Base-by-base conservation (phyloP, 2,329 filamentous ascomycete genomes). In the Hypoxylon sp. region DNA sequence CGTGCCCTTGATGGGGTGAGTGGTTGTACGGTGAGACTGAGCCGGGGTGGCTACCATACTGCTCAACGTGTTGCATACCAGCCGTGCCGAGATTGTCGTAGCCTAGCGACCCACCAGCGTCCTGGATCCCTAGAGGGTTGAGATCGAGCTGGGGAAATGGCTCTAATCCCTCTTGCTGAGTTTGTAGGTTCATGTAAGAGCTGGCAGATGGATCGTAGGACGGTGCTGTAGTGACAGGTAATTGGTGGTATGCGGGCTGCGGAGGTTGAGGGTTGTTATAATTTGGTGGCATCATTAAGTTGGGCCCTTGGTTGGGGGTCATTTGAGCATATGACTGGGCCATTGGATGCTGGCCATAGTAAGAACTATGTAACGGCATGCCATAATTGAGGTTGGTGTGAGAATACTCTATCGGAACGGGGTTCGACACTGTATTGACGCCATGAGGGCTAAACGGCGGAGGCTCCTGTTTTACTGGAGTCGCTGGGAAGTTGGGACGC, bases 21-120 rank as follows among this genome's bases (percentile, higher is more conserved):
- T 77, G 79, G 2, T 73, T 71, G 63, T 78, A 83, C 0, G 81
- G 80, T 32, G 82, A 82, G 11, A 77, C 76, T 1, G 80, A 82
- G 5, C 81, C 80, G 8, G 66, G 62, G 33, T 78, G 78, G 16
- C 77, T 77, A 20, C 76, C 77, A 58, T 77, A 83, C 30, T 78
- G 79, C 18, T 78, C 72, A 14, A 73, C 69, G 22, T 71, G 70
- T 20, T 75, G 72, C 51, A 74, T 73, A 30, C 71, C 67, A 30
- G 74, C 72, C 49, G 77, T 73, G 24, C 76, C 69, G 55, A 78
- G 67, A 42, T 70, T 70, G 24, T 76, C 74, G 54, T 79, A 82
- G n/a, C 64, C 61, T 42, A 80, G 70, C 40, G 64, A 61, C 22
- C 69, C 71, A 3, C 61, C 57, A 7, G 75, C 45, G 46, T 78